phyloP scores from a whole-genome alignment of 2,329 filamentous ascomycete genomes.

The Colletotrichum sp. region DNA sequence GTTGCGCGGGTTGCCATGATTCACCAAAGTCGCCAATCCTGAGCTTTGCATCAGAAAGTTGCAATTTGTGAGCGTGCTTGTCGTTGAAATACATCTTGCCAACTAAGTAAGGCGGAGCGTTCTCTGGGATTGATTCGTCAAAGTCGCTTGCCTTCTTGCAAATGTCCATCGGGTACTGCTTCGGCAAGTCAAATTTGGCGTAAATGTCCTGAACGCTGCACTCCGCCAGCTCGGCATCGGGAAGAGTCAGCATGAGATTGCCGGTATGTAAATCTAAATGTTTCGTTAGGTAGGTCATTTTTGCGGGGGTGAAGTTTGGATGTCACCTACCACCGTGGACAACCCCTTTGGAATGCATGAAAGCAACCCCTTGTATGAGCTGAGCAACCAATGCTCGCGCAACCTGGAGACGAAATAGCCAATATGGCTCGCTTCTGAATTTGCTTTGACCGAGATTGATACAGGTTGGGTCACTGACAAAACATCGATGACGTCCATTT shows the following conservation, averaged over 20 bases:
- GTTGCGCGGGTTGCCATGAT: background rate
- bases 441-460: background rate
- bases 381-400: background rate
- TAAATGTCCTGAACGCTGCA: background rate
- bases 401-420: background rate
- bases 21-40: background rate
- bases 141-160: background rate
- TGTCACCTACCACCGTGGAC: background rate
- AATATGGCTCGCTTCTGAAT: background rate
- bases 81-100: background rate
- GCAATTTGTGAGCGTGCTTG: background rate
- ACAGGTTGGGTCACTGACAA: background rate
- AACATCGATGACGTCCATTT: background rate
- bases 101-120: background rate
- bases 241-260: accelerated
- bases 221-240: background rate
- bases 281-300: background rate
- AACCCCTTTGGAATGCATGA: background rate
- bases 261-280: background rate
- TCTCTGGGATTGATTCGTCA: background rate
- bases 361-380: background rate
- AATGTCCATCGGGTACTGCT: accelerated
- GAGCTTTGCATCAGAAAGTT: background rate
- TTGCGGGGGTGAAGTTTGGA: background rate
- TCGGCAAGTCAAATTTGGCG: background rate